Evolutionary conservation across 257 asterid genomes (phyloP).

Genomic region (Striga asiatica): DNA sequence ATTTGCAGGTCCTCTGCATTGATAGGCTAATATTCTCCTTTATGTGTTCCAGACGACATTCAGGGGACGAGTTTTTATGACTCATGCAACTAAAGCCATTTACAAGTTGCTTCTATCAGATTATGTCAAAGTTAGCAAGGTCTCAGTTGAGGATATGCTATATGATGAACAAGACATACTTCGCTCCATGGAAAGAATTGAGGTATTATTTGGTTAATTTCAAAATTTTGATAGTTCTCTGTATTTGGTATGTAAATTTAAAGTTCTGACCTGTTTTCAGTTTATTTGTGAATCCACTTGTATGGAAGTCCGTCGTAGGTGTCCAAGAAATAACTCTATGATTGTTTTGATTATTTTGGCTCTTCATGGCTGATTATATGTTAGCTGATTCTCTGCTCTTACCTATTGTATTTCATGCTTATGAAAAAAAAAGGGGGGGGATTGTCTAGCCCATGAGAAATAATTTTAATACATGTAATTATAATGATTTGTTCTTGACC

Average conservation of each 20-base stretch:
- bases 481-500: neutral
- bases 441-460: too few relatives aligned
- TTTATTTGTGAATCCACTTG: neutral
- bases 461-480: too few relatives aligned
- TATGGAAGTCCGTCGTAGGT: neutral
- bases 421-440: neutral
- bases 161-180: conserved; percentile 75
- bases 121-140: conserved; percentile 96
- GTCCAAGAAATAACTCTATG: neutral
- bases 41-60: conserved; percentile 59
- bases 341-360: neutral
- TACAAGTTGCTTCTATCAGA: conserved; percentile 86
- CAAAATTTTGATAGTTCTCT: neutral
- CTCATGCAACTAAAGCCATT: conserved; percentile 95
- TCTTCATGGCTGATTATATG: neutral
- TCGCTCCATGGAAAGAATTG: conserved; percentile 85
- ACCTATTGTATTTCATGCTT: neutral
- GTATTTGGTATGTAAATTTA: neutral
- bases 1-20: conserved; percentile 5
- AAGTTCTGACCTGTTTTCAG: neutral
- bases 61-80: conserved; percentile 91
- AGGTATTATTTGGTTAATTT: conserved; percentile 49
- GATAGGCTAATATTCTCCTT: conserved; percentile 13
- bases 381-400: neutral
- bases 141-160: conserved; percentile 92